phyloP scores from a whole-genome alignment of 140 eudicot species.

The Erigeron philadelphicus region DNA sequence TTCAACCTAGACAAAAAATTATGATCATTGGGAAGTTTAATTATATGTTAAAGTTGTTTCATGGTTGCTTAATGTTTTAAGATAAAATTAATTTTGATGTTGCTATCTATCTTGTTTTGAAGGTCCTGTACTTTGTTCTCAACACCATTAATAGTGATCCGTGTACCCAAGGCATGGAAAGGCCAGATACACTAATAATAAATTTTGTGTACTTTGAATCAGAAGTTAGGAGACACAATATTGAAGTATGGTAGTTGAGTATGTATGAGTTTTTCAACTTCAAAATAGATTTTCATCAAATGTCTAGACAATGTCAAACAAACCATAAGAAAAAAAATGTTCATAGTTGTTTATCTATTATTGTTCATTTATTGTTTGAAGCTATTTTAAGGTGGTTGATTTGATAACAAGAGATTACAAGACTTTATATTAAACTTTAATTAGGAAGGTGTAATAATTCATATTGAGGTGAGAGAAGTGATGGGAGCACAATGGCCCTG shows the following conservation, averaged over 20 bases:
- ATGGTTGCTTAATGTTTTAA: conserved; percentile 7
- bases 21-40: conserved; percentile 11
- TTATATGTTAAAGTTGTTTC: conserved; percentile 16
- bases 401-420: conserved; percentile 18
- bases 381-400: conserved; percentile 15
- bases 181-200: conserved; percentile 27
- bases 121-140: conserved; percentile 19
- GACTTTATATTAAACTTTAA: conserved; percentile 1
- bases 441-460: not conserved
- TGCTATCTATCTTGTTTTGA: conserved; percentile 7
- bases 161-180: conserved; percentile 29
- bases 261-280: conserved; percentile 15
- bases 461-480: conserved; percentile 18
- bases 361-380: conserved; percentile 8
- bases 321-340: conserved; percentile 15
- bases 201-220: conserved; percentile 31
- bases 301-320: conserved; percentile 7
- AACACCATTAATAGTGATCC: conserved; percentile 30
- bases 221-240: conserved; percentile 29
- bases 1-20: conserved; percentile 44
- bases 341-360: conserved; percentile 13
- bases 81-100: conserved; percentile 5
- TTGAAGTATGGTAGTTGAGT: conserved; percentile 38
- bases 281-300: conserved; percentile 16
- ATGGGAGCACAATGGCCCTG: conserved; percentile 29